These are phyloP conservation scores for Citrullus mucosospermus DNA, from an alignment of 306 rosid species.

Conservation along the genomic window DNA sequence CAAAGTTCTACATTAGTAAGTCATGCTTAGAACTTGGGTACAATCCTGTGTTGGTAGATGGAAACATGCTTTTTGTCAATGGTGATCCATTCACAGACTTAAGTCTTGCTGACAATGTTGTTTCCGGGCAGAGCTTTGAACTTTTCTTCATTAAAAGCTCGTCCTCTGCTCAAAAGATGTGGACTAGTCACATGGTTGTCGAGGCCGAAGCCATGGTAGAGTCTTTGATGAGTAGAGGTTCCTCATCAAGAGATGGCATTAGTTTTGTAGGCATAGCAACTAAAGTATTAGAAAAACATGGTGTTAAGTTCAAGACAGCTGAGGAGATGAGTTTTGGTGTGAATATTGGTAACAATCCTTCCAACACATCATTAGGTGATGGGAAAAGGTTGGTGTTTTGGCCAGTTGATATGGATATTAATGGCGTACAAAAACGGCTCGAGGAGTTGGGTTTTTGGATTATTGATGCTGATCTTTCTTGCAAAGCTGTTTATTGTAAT, in stretches of 20 bases:
- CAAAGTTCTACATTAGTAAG: constrained; percentile 34
- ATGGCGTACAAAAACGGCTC: constrained; percentile 42
- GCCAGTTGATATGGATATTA: constrained; percentile 28
- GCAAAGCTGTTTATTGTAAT: constrained; percentile 76
- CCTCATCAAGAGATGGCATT: constrained; percentile 12
- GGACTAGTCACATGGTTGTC: constrained; percentile 25
- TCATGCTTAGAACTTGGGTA: constrained; percentile 44
- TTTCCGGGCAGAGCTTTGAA: constrained; percentile 32
- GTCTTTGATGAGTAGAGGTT: constrained; percentile 26
- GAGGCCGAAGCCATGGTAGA: constrained; percentile 23
- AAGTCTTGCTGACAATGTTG: constrained; percentile 26
- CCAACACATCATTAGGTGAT: constrained; percentile 31
- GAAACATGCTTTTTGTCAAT: constrained; percentile 42
- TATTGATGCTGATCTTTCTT: constrained; percentile 50
- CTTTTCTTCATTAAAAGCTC: constrained; percentile 45
- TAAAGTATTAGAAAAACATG: constrained; percentile 22
- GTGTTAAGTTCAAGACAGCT: constrained; percentile 11
- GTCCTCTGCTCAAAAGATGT: constrained; percentile 31
- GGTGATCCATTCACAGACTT: constrained; percentile 22
- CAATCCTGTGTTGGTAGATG: constrained; percentile 48
- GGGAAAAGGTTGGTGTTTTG: constrained; percentile 50
- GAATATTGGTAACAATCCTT: constrained; percentile 18
- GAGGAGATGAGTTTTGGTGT: constrained; percentile 28
- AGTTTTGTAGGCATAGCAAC: constrained; percentile 31
- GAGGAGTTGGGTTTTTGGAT: constrained; percentile 51